Evolutionary conservation across 805 yeast species (phyloP).

Genomic region (Cyberlindnera nakhonratchasimensis): DNA sequence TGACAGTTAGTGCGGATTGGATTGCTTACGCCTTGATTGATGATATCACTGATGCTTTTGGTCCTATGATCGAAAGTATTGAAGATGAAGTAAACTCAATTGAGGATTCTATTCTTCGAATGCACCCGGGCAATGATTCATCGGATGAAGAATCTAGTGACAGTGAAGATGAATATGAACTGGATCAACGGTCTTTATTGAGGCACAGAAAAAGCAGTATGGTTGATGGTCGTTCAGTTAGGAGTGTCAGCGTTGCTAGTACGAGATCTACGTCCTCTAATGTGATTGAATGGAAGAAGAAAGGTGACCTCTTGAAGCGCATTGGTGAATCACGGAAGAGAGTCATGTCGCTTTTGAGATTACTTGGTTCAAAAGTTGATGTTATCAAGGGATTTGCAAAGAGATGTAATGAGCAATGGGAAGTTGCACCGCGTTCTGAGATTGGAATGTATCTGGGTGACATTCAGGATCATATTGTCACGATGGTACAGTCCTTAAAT

Average conservation of each 20-base stretch:
- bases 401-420: constrained; percentile 83
- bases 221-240: constrained; percentile 22
- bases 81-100: constrained; percentile 94
- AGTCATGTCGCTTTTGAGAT: constrained; percentile 84
- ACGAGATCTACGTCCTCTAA: constrained; percentile 35
- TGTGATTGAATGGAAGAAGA: constrained; percentile 75
- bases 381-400: constrained; percentile 96
- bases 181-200: constrained; percentile 26
- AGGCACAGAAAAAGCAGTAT: constrained; percentile 12
- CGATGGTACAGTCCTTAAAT: constrained; percentile 93
- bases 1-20: constrained; percentile 94
- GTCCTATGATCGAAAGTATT: constrained; percentile 91
- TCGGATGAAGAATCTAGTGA: constrained; percentile 27
- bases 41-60: constrained; percentile 96
- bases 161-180: constrained; percentile 35
- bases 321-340: constrained; percentile 94
- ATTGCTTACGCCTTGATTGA: constrained; percentile 94
- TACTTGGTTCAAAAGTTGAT: constrained; percentile 91
- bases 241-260: constrained; percentile 28
- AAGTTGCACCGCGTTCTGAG: constrained; percentile 73
- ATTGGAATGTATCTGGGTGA: constrained; percentile 95
- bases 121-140: constrained; percentile 62
- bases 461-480: constrained; percentile 95
- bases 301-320: constrained; percentile 91
- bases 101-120: constrained; percentile 82